phyloP scores from a whole-genome alignment of 768 basidiomycete species.

The Hysterangium stoloniferum region DNA sequence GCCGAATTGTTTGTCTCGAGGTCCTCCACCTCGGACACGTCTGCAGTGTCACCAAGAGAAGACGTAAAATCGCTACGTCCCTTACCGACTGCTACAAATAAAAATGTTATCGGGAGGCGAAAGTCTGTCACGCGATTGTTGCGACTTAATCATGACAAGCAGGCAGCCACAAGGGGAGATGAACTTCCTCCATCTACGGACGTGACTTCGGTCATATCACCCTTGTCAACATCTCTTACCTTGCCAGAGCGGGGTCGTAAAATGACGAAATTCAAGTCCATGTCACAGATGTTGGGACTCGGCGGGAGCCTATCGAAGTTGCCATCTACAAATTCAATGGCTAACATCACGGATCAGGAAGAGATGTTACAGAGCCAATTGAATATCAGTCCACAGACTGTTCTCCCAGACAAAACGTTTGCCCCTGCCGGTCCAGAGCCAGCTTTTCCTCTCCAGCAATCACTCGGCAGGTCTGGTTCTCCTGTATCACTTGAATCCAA shows the following conservation, averaged over 20 bases:
- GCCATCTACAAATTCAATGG: too few relatives aligned
- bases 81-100: background rate
- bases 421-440: background rate
- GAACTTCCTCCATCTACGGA: background rate
- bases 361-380: too few relatives aligned
- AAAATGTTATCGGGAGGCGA: background rate
- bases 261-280: background rate
- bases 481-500: background rate
- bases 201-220: too few relatives aligned
- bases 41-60: background rate
- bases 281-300: constrained; percentile 3
- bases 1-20: background rate
- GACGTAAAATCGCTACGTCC: background rate
- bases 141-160: background rate
- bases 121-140: constrained; percentile 1
- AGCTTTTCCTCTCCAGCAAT: background rate
- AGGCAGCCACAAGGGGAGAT: background rate
- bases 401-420: too few relatives aligned
- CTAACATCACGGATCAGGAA: too few relatives aligned
- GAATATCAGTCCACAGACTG: too few relatives aligned
- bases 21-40: background rate
- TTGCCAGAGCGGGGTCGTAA: background rate
- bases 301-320: too few relatives aligned
- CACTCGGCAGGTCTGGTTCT: background rate
- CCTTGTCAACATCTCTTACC: too few relatives aligned